A percentile compares a stretch with the other conserved stretches of the same genome.
Evolutionary conservation across 2,329 filamentous ascomycete species (phyloP).

Genomic region (Colletotrichum liriopes): DNA sequence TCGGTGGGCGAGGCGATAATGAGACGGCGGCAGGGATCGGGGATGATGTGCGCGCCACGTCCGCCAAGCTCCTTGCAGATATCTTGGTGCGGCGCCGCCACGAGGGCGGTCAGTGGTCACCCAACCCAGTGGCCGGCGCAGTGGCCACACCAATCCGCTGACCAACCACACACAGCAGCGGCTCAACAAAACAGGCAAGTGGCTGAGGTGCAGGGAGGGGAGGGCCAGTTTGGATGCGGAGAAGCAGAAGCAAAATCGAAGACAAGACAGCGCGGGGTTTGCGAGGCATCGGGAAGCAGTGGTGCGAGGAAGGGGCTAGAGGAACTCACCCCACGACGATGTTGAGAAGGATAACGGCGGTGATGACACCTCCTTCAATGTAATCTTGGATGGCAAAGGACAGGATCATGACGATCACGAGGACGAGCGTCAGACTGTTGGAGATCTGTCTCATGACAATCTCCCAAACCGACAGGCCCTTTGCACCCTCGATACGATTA

Average conservation of each 20-base stretch:
- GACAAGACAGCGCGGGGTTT: neutral
- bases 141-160: neutral
- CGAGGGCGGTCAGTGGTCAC: slow-evolving; percentile 16
- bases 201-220: neutral
- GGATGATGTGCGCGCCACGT: neutral
- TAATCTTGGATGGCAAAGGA: slow-evolving; percentile 77
- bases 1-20: neutral
- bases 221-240: neutral
- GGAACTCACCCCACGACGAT: slow-evolving; percentile 73
- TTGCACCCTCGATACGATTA: slow-evolving; percentile 80
- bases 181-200: slow-evolving; percentile 7
- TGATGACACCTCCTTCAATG: slow-evolving; percentile 75
- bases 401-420: slow-evolving; percentile 81
- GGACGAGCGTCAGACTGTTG: slow-evolving; percentile 82
- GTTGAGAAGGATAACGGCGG: slow-evolving; percentile 77
- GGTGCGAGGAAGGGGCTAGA: neutral
- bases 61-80: slow-evolving; percentile 1
- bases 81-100: neutral
- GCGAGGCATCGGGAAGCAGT: neutral
- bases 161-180: slow-evolving; percentile 21
- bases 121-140: slow-evolving; percentile 26
- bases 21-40: neutral
- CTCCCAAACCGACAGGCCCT: slow-evolving; percentile 80
- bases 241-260: neutral
- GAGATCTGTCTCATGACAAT: slow-evolving; percentile 84